Evolutionary conservation across 2,329 filamentous ascomycete genomes (phyloP), one percentile per base, ranked within the genome.

Genomic region (Trichophyton verrucosum): DNA sequence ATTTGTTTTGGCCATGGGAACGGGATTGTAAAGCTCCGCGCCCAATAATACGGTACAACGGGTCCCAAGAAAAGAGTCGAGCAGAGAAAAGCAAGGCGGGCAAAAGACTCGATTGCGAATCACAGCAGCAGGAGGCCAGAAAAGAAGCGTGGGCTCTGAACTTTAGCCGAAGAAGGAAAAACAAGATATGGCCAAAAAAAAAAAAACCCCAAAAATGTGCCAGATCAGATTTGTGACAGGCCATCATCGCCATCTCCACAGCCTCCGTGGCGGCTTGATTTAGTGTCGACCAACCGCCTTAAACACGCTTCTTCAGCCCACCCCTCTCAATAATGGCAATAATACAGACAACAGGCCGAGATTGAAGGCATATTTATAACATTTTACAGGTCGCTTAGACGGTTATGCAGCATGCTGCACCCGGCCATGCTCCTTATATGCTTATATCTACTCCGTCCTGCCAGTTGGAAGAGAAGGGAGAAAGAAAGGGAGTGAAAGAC

Each of bases 211-310:
- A 15, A 36, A 55, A 55, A 55, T 55, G 51, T 55, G 51, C 11
- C 51, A 55, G 51, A 36, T 55, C 51, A 55, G 51, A 55, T 55
- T 55, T 27, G 46, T 51, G 20, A 51, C 46, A 51, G 46, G 11
- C 13, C 20, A 24, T 15, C 20, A 13, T 24, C 24, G 5, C 24
- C 27, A 33, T 55, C 51, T 27, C 51, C 51, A 55, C 51, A 55
- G 5, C 15, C 30, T 55, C 27, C 27, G 51, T 55, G 51, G 51
- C 30, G 51, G n/a, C 24, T 55, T 33, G 13, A 36, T 55, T 36
- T 17, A 55, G 27, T 27, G 24, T 55, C 6, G 17, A 36, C 51
- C 51, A 24, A 55, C n/a, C 33, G 27, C 51, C n/a, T 55, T 53
- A 7, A 5, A n/a, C 20, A 51, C 46, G 46, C 46, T 51, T 22